Evolutionary conservation across 352 stramenopile genomes (phyloP).

Genomic region (Phytopythium delawarense): DNA sequence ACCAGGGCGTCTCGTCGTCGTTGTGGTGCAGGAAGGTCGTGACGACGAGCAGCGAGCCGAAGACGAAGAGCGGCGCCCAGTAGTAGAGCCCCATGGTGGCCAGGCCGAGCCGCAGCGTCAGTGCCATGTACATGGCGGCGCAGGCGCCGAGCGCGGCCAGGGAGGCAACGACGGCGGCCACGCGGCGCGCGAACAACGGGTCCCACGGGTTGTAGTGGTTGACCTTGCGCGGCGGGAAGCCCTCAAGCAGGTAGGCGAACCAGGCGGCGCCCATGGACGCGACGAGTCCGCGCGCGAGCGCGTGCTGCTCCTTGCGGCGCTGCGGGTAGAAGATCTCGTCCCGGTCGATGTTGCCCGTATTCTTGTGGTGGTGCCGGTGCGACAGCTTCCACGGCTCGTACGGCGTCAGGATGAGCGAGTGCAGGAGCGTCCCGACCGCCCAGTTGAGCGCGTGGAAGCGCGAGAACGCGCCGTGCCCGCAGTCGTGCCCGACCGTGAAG

Average conservation of each 20-base stretch:
- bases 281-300: conserved; percentile 45
- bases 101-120: conserved; percentile 43
- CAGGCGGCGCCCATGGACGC: conserved; percentile 49
- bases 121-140: conserved; percentile 27
- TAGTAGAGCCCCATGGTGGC: conserved; percentile 75
- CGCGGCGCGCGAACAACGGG: conserved; percentile 60
- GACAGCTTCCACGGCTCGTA: conserved; percentile 81
- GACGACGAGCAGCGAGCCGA: conserved; percentile 76
- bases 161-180: conserved; percentile 58
- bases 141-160: conserved; percentile 41
- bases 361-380: conserved; percentile 85
- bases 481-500: conserved; percentile 81
- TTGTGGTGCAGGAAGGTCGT: conserved; percentile 85
- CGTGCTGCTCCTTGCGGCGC: conserved; percentile 47
- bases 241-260: conserved; percentile 69
- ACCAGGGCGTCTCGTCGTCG: conserved; percentile 81
- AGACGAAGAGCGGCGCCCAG: conserved; percentile 70
- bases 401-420: conserved; percentile 78
- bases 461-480: conserved; percentile 76
- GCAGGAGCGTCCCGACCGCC: conserved; percentile 63
- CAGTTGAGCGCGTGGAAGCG: conserved; percentile 79
- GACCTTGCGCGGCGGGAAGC: conserved; percentile 69
- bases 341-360: conserved; percentile 83
- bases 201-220: conserved; percentile 82
- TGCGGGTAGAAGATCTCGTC: conserved; percentile 85